These are phyloP conservation scores for Claviceps humidiphila DNA, from an alignment of 2,329 filamentous ascomycete genomes.

Conservation along the genomic window DNA sequence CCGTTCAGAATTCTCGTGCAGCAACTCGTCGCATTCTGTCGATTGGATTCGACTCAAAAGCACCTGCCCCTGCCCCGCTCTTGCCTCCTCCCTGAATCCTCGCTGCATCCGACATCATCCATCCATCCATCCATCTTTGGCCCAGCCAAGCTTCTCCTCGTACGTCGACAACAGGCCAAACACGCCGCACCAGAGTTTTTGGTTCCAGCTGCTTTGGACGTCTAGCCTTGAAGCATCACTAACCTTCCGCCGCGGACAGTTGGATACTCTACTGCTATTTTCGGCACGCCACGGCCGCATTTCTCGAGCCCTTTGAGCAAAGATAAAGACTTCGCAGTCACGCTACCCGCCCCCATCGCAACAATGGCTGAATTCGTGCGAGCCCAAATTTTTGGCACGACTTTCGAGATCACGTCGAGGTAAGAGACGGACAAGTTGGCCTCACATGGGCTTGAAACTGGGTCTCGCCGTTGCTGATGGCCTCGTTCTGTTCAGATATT, in stretches of 20 bases:
- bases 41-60: background rate
- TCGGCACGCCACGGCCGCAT: background rate
- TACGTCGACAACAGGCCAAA: background rate
- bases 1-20: background rate
- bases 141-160: background rate
- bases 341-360: too few relatives aligned
- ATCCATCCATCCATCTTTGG: background rate
- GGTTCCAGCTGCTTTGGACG: background rate
- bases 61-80: conserved; percentile 6
- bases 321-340: too few relatives aligned
- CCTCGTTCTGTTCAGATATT: conserved; percentile 51
- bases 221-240: background rate
- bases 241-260: background rate
- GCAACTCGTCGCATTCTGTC: background rate
- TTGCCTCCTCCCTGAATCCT: background rate
- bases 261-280: background rate
- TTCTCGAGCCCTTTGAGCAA: too few relatives aligned
- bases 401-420: conserved; percentile 99
- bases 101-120: too few relatives aligned
- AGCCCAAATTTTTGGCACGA: conserved; percentile 98
- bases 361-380: conserved; percentile 97
- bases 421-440: conserved; percentile 26
- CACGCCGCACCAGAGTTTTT: background rate
- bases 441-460: background rate
- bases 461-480: background rate